Conservation (phyloP, 2,329 filamentous ascomycete species). For the Colletotrichum theobromicola region DNA sequence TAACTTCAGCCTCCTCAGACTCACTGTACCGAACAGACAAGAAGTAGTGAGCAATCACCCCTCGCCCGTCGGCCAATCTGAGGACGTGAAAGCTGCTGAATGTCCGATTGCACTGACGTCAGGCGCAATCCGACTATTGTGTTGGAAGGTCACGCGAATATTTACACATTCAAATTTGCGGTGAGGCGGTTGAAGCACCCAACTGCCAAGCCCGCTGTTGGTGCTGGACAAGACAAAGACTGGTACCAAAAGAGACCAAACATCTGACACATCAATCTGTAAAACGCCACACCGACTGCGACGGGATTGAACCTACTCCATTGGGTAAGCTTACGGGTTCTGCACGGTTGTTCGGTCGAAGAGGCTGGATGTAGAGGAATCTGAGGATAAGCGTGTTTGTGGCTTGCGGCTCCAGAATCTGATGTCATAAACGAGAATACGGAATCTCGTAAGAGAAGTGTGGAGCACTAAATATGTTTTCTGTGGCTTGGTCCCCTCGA, state of each 20-base stretch:
- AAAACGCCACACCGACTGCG: not conserved
- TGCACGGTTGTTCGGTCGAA: not conserved
- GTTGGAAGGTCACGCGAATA: not conserved
- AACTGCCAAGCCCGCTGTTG: not conserved
- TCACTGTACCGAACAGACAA: not conserved
- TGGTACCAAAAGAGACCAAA: not conserved
- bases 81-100: not conserved
- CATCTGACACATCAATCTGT: not conserved
- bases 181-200: not conserved
- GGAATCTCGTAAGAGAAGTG: not conserved
- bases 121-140: not conserved
- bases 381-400: not conserved
- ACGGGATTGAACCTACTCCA: not conserved
- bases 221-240: not conserved
- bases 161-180: not conserved
- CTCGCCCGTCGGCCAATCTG: not conserved
- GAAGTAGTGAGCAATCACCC: not conserved
- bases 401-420: not conserved
- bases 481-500: not conserved
- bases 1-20: not conserved
- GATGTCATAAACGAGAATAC: not conserved
- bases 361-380: not conserved
- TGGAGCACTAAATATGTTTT: accelerated
- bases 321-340: not conserved
- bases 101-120: not conserved